Evolutionary conservation across 73 alveolate species (phyloP).

Genomic region (Paramecium tetraurelia): DNA sequence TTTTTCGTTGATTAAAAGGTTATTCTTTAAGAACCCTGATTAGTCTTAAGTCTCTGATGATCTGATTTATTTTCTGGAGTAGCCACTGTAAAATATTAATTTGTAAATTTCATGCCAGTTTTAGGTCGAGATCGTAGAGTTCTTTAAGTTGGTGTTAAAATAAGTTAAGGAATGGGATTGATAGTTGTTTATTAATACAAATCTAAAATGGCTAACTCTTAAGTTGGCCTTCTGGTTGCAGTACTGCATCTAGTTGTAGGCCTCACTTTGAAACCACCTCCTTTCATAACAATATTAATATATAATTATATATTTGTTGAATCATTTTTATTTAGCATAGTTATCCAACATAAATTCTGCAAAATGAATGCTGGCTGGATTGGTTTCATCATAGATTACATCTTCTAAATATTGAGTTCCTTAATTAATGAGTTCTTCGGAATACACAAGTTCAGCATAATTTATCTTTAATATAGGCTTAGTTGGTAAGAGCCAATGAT

Average conservation of each 20-base stretch:
- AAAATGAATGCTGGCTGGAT: slow-evolving; percentile 10
- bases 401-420: not conserved
- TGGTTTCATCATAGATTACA: not conserved
- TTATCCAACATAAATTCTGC: not conserved
- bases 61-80: not conserved
- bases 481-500: not conserved
- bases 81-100: not conserved
- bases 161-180: not conserved
- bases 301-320: not conserved
- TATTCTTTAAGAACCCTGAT: not conserved
- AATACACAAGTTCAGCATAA: not conserved
- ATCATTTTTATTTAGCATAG: not conserved
- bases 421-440: not conserved
- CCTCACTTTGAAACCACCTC: not conserved
- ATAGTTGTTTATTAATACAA: not conserved
- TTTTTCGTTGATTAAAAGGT: not conserved
- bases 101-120: not conserved
- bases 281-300: not conserved
- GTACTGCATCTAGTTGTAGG: not conserved
- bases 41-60: not conserved
- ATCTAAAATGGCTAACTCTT: not conserved
- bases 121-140: not conserved
- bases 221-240: not conserved
- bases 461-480: not conserved
- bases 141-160: not conserved